phyloP scores from a whole-genome alignment of 345 rosid species.

The Hibiscus tridactylites region DNA sequence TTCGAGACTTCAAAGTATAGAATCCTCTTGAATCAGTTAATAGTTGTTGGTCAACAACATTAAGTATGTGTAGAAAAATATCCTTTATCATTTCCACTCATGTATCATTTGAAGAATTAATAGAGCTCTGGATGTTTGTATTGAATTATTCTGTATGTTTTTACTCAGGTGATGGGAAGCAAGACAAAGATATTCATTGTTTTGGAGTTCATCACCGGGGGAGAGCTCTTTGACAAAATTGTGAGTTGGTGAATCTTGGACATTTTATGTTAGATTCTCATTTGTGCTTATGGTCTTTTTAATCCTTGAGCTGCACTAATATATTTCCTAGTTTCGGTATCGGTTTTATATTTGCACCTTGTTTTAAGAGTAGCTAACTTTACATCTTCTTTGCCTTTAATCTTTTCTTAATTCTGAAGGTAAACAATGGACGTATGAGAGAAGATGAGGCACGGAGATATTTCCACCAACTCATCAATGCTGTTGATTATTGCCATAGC shows the following conservation, averaged over 20 bases:
- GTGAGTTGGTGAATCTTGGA: constrained; percentile 30
- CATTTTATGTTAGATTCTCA: neutral
- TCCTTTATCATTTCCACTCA: neutral
- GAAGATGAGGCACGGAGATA: constrained; percentile 85
- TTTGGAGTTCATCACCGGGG: constrained; percentile 70
- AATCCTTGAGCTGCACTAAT: neutral
- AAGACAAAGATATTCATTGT: constrained; percentile 66
- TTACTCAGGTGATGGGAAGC: constrained; percentile 61
- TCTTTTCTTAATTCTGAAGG: constrained; percentile 32
- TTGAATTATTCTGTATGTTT: neutral
- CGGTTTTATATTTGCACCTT: neutral
- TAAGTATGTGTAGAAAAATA: neutral
- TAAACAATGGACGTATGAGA: constrained; percentile 83
- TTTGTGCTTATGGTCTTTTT: neutral
- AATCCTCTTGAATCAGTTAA: neutral
- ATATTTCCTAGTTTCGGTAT: neutral
- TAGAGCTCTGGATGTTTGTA: neutral
- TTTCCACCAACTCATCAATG: constrained; percentile 93
- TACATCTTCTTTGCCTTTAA: neutral
- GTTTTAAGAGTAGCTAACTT: neutral
- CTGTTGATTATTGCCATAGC: constrained; percentile 94
- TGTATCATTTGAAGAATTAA: neutral
- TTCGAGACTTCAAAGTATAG: neutral
- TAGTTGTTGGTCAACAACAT: neutral
- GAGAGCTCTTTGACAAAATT: constrained; percentile 80